Base-by-base conservation (phyloP, 805 yeast species). In the Candida fluviatilis region DNA sequence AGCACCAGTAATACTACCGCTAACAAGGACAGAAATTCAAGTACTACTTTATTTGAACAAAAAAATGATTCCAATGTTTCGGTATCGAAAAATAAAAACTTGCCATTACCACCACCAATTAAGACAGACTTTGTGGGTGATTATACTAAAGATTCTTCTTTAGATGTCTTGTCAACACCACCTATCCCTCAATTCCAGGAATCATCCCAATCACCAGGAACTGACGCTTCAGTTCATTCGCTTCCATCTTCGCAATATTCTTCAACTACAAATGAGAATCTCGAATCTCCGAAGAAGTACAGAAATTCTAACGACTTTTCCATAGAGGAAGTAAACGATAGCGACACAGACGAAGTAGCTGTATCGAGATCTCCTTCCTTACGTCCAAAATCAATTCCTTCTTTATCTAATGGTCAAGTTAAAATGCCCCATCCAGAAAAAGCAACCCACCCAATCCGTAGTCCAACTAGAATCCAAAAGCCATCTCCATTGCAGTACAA, bases 251-350 rank as follows among this genome's bases (percentile, higher is more conserved):
- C 25, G 7, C 25, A 23, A 11, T 23, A 23, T 11, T 13, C 32
- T 13, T 31, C 15, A 17, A 31, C 34, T 18, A 8, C 23, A 10
- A 31, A 17, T 10, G 23, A 31, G 16, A 18, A 17, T 25, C 25
- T 19, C 15, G 23, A 31, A 11, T 31, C 19, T 4, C 15, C 35
- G 15, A 33, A 21, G 8, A 5, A n/a, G 7, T 23, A 23, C 23
- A 12, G 35, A 33, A 21, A 13, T 8, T 33, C 35, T 8, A 33
- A 54, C 39, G 65, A 60, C 23, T 59, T 50, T 24, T 62, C 64
- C 3, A 66, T 68, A 35, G 73, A 67, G 48, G 73, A 68, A 44
- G 55, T 64, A 17, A 60, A 63, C 39, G 69, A 64, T 45, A 54
- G 62, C 18, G 72, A 67, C 42, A 24, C 4, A 5, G 35, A 34